Conservation (phyloP, 1,284 basidiomycete species). For the Mycena sp. region DNA sequence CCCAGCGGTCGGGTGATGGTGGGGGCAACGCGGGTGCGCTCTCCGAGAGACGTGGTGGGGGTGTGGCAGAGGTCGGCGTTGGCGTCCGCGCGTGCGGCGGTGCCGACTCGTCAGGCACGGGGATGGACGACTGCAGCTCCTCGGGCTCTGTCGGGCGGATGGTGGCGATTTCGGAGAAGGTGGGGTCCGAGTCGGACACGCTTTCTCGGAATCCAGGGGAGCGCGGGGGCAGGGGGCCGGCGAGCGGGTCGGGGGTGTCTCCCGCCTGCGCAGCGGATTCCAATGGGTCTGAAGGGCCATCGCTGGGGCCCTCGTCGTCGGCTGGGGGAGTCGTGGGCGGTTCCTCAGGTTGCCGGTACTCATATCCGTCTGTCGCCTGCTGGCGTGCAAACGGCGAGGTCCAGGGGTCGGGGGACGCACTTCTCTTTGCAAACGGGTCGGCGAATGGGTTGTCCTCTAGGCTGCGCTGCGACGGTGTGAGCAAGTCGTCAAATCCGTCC, state of each 20-base stretch:
- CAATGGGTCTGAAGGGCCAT: conserved; percentile 21
- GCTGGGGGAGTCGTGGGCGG: not conserved
- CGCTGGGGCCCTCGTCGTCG: not conserved
- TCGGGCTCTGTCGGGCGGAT: conserved; percentile 52
- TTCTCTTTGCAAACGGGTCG: conserved; percentile 74
- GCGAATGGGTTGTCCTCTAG: conserved; percentile 82
- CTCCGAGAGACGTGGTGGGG: conserved; percentile 26
- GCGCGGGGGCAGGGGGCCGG: conserved; percentile 32
- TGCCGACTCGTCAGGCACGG: conserved; percentile 4
- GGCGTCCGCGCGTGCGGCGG: conserved; percentile 26
- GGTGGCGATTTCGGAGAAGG: conserved; percentile 51
- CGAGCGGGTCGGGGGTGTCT: too few relatives aligned
- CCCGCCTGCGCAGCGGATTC: conserved; percentile 50
- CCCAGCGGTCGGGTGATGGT: conserved; percentile 46
- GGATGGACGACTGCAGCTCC: too few relatives aligned
- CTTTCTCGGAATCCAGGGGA: conserved; percentile 59
- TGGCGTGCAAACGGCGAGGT: conserved; percentile 54
- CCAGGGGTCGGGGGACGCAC: conserved; percentile 84
- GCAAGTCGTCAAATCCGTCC: conserved; percentile 82
- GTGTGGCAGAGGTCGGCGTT: conserved; percentile 30
- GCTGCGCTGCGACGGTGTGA: conserved; percentile 67
- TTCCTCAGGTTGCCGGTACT: conserved; percentile 16
- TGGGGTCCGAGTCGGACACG: conserved; percentile 34
- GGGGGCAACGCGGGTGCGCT: conserved; percentile 22
- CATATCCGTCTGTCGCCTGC: conserved; percentile 25